Conservation (phyloP, 371 early-diverging fungal genomes). For the Nosema granulosis region DNA sequence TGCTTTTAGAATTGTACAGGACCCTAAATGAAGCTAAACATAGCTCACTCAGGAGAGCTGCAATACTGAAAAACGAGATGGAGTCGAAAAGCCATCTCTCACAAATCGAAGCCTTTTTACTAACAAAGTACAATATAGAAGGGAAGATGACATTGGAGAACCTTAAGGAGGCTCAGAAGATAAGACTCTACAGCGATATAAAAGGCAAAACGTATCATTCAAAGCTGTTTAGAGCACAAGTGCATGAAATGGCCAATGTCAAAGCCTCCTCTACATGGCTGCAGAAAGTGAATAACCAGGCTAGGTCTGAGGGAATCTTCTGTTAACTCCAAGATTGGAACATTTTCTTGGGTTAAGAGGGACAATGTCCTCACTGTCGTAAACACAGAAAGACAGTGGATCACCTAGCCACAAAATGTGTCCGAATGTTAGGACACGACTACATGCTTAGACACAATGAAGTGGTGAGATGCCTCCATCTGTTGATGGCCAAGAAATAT, state of each 20-base stretch:
- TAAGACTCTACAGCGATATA: background rate
- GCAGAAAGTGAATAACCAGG: constrained; percentile 1
- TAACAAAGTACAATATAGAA: background rate
- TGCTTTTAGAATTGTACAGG: constrained; percentile 2
- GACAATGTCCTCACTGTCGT: background rate
- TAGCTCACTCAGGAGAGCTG: constrained; percentile 3
- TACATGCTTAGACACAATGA: constrained; percentile 4
- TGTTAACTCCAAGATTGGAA: constrained; percentile 3
- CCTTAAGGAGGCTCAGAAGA: background rate
- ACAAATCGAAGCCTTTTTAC: background rate
- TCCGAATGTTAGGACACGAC: background rate
- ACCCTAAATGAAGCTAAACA: background rate
- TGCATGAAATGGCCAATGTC: background rate
- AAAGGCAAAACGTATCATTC: background rate
- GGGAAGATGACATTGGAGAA: too few species aligned
- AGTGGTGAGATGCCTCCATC: constrained; percentile 6
- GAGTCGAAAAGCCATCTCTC: background rate
- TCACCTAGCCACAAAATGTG: constrained; percentile 9
- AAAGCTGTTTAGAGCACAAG: constrained; percentile 12
- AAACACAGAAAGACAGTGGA: background rate
- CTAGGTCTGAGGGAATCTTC: constrained; percentile 1
- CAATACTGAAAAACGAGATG: background rate
- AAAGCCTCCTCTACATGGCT: background rate
- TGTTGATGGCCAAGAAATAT: too few species aligned
- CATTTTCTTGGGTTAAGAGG: background rate